Conservation (phyloP, 78 protist species). For the Polysphondylium violaceum region DNA sequence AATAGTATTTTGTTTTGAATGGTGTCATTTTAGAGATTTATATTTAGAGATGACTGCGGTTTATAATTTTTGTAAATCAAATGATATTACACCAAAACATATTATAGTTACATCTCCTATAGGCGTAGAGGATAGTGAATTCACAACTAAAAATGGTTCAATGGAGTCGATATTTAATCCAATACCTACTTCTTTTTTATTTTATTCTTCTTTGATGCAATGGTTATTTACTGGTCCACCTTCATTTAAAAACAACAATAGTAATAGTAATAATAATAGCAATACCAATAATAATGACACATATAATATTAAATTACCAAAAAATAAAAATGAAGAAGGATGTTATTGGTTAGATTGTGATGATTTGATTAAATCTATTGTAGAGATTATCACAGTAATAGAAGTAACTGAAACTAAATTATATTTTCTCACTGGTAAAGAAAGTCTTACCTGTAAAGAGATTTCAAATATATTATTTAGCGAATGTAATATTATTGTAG, state of each 20-base stretch:
- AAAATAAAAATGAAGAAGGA: conserved; percentile 32
- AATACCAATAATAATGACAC: too few relatives aligned
- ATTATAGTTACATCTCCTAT: conserved; percentile 42
- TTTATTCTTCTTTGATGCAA: conserved; percentile 71
- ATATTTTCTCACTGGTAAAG: conserved; percentile 63
- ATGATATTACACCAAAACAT: background rate
- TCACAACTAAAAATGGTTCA: background rate
- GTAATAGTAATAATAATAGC: too few relatives aligned
- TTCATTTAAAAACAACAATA: background rate
- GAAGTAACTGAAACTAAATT: conserved; percentile 18
- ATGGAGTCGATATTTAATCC: conserved; percentile 66
- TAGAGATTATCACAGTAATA: conserved; percentile 10
- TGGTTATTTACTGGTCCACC: conserved; percentile 77
- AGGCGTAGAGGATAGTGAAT: conserved; percentile 54
- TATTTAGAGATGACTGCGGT: conserved; percentile 7
- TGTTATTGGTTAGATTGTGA: conserved; percentile 76
- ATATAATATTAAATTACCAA: background rate
- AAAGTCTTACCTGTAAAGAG: conserved; percentile 37
- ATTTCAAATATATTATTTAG: conserved; percentile 36
- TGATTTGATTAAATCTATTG: conserved; percentile 59
- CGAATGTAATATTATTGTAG: conserved; percentile 38
- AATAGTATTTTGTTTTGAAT: conserved; percentile 44
- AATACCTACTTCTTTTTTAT: conserved; percentile 25
- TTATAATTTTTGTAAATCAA: background rate
- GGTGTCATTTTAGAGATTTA: conserved; percentile 42